Conservation (phyloP, 371 early-diverging fungal species). For the Mortierella polycephala region DNA sequence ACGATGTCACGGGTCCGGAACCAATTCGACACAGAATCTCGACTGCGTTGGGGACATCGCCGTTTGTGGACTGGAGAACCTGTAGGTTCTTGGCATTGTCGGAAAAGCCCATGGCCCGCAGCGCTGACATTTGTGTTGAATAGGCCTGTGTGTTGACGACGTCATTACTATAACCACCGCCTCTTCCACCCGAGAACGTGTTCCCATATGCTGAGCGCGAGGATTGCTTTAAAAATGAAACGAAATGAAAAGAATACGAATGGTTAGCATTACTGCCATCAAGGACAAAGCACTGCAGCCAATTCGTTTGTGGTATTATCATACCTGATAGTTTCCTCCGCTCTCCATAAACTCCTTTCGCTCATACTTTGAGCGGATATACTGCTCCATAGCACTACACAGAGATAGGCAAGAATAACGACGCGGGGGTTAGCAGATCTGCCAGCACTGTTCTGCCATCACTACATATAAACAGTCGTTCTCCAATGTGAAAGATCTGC, state of each 20-base stretch:
- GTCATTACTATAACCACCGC: slow-evolving; percentile 24
- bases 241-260: neutral
- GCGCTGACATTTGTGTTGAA: slow-evolving; percentile 56
- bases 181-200: slow-evolving; percentile 31
- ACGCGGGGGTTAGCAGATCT: neutral
- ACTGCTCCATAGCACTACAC: slow-evolving; percentile 84
- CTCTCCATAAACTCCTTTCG: slow-evolving; percentile 74
- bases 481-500: no score
- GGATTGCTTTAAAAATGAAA: slow-evolving; percentile 19
- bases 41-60: slow-evolving; percentile 77
- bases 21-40: slow-evolving; percentile 70
- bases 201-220: slow-evolving; percentile 45
- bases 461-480: no score
- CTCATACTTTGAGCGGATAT: slow-evolving; percentile 95
- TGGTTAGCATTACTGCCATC: neutral
- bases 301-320: neutral
- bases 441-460: no score
- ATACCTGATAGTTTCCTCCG: slow-evolving; percentile 49
- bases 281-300: neutral
- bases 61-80: slow-evolving; percentile 75
- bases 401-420: neutral
- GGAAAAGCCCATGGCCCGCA: slow-evolving; percentile 84
- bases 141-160: slow-evolving; percentile 48
- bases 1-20: slow-evolving; percentile 57
- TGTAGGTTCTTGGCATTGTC: slow-evolving; percentile 68